Evolutionary conservation across 495 filamentous ascomycete species (phyloP).

Genomic region (Aspergillus homomorphus): DNA sequence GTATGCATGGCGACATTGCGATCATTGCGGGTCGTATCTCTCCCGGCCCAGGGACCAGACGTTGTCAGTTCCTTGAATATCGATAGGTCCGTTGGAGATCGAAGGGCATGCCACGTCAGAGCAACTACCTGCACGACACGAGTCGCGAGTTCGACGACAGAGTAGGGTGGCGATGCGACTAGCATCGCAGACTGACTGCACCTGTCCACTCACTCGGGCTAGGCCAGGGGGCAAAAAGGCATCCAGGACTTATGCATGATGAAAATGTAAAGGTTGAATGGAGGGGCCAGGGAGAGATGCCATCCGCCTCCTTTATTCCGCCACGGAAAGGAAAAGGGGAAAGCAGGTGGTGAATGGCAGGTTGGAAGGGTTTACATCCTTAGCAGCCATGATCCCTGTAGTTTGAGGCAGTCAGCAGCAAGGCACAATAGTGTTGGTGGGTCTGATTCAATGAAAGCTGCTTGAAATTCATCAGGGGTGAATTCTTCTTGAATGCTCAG

Average conservation of each 20-base stretch:
- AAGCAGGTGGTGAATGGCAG: neutral
- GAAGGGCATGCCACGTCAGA: slow-evolving; percentile 26
- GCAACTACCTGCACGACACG: neutral
- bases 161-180: neutral
- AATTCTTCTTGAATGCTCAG: slow-evolving; percentile 13
- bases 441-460: neutral
- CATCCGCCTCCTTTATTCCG: neutral
- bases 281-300: neutral
- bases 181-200: neutral
- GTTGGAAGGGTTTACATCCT: neutral
- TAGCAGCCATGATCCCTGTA: slow-evolving; percentile 3
- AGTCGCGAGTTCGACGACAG: neutral
- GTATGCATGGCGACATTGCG: neutral
- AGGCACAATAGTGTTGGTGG: slow-evolving; percentile 1
- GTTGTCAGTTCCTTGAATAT: slow-evolving; percentile 12
- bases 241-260: slow-evolving; percentile 5
- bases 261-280: slow-evolving; percentile 14
- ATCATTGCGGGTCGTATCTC: slow-evolving; percentile 1
- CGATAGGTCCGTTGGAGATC: slow-evolving; percentile 15
- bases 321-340: neutral
- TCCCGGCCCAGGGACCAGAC: slow-evolving; percentile 5
- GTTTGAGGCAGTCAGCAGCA: neutral
- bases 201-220: neutral
- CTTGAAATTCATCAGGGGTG: slow-evolving; percentile 5
- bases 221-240: slow-evolving; percentile 4